Base-by-base conservation (phyloP, 1,139 yeast genomes). In the Zygoascus meyerae region DNA sequence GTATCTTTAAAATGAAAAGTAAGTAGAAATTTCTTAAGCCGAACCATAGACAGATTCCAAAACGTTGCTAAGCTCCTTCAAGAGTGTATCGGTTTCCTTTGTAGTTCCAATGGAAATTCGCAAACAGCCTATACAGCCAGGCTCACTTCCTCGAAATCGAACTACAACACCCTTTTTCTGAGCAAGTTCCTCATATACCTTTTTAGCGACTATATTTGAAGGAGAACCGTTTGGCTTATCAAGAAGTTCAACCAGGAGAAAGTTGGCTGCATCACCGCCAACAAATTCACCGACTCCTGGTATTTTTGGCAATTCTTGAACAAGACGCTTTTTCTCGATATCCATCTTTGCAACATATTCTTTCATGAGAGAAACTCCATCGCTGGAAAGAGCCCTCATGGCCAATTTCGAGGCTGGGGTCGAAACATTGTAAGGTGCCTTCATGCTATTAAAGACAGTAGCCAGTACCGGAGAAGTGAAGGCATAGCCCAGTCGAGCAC, bases 371-470 rank as follows among this genome's bases (percentile, higher is more conserved):
- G 62, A 60, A 44, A 90, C 64, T 12, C 89, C 86, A 9, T 71
- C 74, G 1, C 70, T 60, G 5, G 77, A 69, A 3, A 92, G 75
- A 1, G 97, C 94, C 53, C 92, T 76, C 21, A 73, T 55, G 0
- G 95, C 97, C 39, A 87, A 71, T 45, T 76, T 77, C 2, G 97
- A 73, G 0, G 97, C 83, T 52, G 86, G 72, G 5, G 90, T 78
- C 8, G 96, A 86, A 45, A 92, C 86, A 64, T 92, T 94, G 68
- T 92, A 94, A 1, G 98, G 98, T 37, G 95, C 95, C 62, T 90
- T 92, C 83, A 92, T 81, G 28, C 95, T 79, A 64, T 94, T 92
- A 58, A 92, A 70, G 46, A 84, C 75, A 14, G 66, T 61, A 0
- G 95, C 76, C 46, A 92, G 71, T 48, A 76, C 77, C 11, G 71